Evolutionary conservation across 768 basidiomycete genomes (phyloP).

Genomic region (Fibroporia radiculosa): DNA sequence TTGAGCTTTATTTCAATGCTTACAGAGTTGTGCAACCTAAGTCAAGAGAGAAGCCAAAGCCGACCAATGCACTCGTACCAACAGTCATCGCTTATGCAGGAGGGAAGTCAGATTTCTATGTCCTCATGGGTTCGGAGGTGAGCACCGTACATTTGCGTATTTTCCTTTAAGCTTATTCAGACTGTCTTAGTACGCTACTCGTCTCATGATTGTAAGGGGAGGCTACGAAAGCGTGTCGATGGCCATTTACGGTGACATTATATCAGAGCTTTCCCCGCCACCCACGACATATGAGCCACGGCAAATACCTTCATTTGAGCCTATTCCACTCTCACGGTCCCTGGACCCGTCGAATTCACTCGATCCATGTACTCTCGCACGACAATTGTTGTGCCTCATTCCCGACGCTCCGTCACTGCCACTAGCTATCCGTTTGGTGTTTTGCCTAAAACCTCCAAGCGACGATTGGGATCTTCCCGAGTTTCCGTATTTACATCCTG

Average conservation of each 20-base stretch:
- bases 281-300: slow-evolving; percentile 35
- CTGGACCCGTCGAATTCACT: slow-evolving; percentile 54
- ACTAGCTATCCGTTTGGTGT: slow-evolving; percentile 64
- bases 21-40: slow-evolving; percentile 40
- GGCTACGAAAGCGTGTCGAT: slow-evolving; percentile 58
- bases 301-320: slow-evolving; percentile 27
- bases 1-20: slow-evolving; percentile 72
- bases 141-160: slow-evolving; percentile 2
- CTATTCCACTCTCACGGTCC: slow-evolving; percentile 35
- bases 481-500: slow-evolving; percentile 64
- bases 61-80: slow-evolving; percentile 65
- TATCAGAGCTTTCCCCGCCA: slow-evolving; percentile 35
- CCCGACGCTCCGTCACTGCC: slow-evolving; percentile 56
- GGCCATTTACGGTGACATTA: slow-evolving; percentile 50
- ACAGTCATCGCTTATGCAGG: slow-evolving; percentile 68
- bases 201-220: slow-evolving; percentile 78
- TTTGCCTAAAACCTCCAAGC: slow-evolving; percentile 68
- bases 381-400: slow-evolving; percentile 51
- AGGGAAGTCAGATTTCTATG: slow-evolving; percentile 52
- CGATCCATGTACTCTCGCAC: slow-evolving; percentile 58
- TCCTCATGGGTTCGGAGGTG: slow-evolving; percentile 68
- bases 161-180: background rate
- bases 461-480: slow-evolving; percentile 76
- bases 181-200: slow-evolving; percentile 51
- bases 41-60: slow-evolving; percentile 50